A percentile compares a stretch with the other conserved stretches of the same genome.
phyloP scores from a whole-genome alignment of 2,329 filamentous ascomycete species.

The Phaeosphaeria sp. region DNA sequence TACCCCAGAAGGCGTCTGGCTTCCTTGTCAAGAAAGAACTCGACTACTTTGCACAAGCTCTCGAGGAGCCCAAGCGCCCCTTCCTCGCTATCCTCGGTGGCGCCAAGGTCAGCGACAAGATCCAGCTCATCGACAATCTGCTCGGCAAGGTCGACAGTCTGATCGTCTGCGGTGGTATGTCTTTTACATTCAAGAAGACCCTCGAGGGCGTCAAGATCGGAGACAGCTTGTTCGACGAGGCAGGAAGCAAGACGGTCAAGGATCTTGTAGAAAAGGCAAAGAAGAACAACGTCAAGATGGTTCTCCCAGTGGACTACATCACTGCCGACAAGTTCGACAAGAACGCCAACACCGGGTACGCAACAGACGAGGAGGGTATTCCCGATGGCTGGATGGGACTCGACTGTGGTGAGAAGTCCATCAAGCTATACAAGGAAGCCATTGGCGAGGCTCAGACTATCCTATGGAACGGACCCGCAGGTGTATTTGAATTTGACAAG shows the following conservation, averaged over 20 bases:
- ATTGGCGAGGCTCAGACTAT: constrained; percentile 93
- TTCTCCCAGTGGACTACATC: constrained; percentile 93
- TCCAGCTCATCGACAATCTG: constrained; percentile 98
- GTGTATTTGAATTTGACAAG: constrained; percentile 96
- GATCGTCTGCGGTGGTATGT: constrained; percentile 97
- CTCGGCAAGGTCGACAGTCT: constrained; percentile 97
- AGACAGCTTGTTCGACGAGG: constrained; percentile 89
- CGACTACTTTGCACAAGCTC: constrained; percentile 97
- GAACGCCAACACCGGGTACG: constrained; percentile 80
- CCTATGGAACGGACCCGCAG: constrained; percentile 97
- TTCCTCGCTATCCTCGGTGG: constrained; percentile 99
- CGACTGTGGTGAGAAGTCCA: constrained; percentile 88
- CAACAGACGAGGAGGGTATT: constrained; percentile 87
- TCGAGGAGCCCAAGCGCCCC: constrained; percentile 89
- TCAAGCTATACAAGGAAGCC: constrained; percentile 85
- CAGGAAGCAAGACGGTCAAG: constrained; percentile 87
- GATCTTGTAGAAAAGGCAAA: constrained; percentile 93
- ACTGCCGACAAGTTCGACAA: constrained; percentile 94
- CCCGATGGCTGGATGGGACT: constrained; percentile 98
- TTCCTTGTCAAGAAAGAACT: constrained; percentile 99
- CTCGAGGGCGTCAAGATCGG: constrained; percentile 89
- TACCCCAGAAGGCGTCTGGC: constrained; percentile 95
- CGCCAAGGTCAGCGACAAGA: constrained; percentile 99
- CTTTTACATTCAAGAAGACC: constrained; percentile 99
- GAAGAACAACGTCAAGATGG: constrained; percentile 93